These are phyloP conservation scores for Boletus sp. DNA, from an alignment of 1,284 basidiomycete genomes.

Conservation along the genomic window DNA sequence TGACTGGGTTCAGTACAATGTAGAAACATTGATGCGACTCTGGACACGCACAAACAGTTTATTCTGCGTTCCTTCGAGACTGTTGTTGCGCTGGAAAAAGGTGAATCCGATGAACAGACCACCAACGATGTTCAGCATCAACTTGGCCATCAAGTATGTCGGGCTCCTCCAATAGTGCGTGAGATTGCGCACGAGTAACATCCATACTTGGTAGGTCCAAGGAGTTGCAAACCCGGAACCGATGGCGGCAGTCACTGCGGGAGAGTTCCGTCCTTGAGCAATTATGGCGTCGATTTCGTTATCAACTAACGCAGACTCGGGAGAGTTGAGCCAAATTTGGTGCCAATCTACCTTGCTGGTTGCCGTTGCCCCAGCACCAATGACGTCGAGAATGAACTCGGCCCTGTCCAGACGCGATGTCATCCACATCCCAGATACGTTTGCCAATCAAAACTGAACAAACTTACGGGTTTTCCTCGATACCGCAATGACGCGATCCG, in stretches of 20 bases:
- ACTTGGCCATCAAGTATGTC: constrained; percentile 77
- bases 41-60: constrained; percentile 63
- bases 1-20: constrained; percentile 1
- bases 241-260: constrained; percentile 38
- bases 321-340: constrained; percentile 47
- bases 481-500: constrained; percentile 51
- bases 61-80: constrained; percentile 78
- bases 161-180: constrained; percentile 59
- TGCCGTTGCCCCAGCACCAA: constrained; percentile 66
- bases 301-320: constrained; percentile 40
- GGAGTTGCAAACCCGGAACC: constrained; percentile 56
- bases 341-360: constrained; percentile 51
- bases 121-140: constrained; percentile 57
- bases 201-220: constrained; percentile 53
- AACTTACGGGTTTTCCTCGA: constrained; percentile 48
- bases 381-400: constrained; percentile 72
- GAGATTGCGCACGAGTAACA: constrained; percentile 45
- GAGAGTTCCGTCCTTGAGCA: constrained; percentile 40
- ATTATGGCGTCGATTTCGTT: constrained; percentile 46
- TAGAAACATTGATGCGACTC: not conserved
- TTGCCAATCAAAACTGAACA: not conserved
- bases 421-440: not conserved
- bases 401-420: constrained; percentile 45
- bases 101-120: constrained; percentile 70
- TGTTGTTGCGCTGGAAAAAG: constrained; percentile 72